phyloP scores from a whole-genome alignment of 805 yeast genomes.

The Candida methanosorbosa region DNA sequence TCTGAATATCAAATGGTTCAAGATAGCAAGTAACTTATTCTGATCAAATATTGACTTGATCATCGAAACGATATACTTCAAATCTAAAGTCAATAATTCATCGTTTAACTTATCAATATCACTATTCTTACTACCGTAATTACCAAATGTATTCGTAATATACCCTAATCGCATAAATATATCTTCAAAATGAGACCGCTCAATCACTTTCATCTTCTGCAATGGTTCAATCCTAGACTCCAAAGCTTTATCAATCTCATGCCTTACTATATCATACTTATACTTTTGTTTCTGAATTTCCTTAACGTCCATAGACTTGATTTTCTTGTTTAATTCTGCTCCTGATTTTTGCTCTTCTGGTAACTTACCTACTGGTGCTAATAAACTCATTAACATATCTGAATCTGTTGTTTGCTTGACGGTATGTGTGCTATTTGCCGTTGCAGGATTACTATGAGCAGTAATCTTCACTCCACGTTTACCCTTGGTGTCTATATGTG shows the following conservation, averaged over 20 bases:
- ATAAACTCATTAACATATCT: neutral
- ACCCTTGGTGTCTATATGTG: too few relatives aligned
- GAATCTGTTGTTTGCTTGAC: too few relatives aligned
- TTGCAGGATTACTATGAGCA: too few relatives aligned
- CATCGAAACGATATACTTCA: neutral
- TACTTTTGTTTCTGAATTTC: too few relatives aligned
- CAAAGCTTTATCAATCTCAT: constrained; percentile 4
- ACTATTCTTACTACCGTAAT: too few relatives aligned
- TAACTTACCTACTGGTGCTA: too few relatives aligned
- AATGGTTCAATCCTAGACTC: constrained; percentile 6
- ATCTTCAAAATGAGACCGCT: constrained; percentile 6
- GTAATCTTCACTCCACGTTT: too few relatives aligned
- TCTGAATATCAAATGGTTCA: constrained; percentile 13
- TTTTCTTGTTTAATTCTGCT: too few relatives aligned
- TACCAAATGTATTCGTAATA: constrained; percentile 9
- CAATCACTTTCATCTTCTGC: constrained; percentile 3
- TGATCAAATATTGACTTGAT: constrained; percentile 2
- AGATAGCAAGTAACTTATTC: constrained; percentile 9
- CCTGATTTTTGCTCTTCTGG: too few relatives aligned
- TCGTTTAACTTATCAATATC: neutral
- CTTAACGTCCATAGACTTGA: too few relatives aligned
- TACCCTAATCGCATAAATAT: constrained; percentile 8
- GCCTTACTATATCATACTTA: neutral
- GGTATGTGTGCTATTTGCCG: too few relatives aligned
- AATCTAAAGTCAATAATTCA: constrained; percentile 1